Evolutionary conservation across 2,329 filamentous ascomycete species (phyloP).

Genomic region (Botryotinia narcissicola): DNA sequence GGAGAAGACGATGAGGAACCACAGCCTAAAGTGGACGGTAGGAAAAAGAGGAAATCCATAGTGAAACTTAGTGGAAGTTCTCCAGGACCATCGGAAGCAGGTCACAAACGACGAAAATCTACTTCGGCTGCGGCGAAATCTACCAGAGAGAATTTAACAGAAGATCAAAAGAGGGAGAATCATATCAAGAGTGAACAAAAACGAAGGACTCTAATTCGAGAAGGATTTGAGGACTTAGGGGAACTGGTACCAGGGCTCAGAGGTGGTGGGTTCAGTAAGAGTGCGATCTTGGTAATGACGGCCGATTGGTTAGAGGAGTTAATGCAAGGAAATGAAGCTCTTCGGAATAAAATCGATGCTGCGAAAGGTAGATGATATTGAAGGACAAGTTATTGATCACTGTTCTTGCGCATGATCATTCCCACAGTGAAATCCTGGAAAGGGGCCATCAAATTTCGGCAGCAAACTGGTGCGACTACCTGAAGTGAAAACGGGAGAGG

Average conservation of each 20-base stretch:
- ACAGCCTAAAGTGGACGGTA: slow-evolving; percentile 35
- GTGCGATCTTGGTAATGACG: slow-evolving; percentile 70
- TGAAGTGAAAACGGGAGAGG: background rate
- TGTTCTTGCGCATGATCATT: background rate
- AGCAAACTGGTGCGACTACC: background rate
- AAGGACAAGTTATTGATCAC: background rate
- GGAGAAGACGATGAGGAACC: slow-evolving; percentile 44
- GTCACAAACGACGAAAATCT: slow-evolving; percentile 51
- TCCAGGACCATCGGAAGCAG: slow-evolving; percentile 27
- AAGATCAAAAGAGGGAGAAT: slow-evolving; percentile 80
- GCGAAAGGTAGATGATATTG: background rate
- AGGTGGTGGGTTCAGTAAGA: slow-evolving; percentile 78
- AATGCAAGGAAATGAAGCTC: slow-evolving; percentile 62
- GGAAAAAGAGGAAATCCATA: slow-evolving; percentile 38
- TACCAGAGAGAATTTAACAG: slow-evolving; percentile 62
- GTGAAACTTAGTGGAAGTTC: slow-evolving; percentile 33
- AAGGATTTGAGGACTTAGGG: slow-evolving; percentile 78
- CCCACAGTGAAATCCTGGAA: background rate
- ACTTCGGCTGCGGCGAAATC: slow-evolving; percentile 44
- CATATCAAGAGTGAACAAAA: slow-evolving; percentile 89
- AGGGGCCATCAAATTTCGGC: background rate
- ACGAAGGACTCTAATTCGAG: slow-evolving; percentile 72
- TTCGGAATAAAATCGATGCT: slow-evolving; percentile 50
- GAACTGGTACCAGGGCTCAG: slow-evolving; percentile 72
- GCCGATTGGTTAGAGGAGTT: slow-evolving; percentile 77